These are phyloP conservation scores for Phytophthora megakarya DNA, from an alignment of 352 stramenopile species.

Conservation along the genomic window DNA sequence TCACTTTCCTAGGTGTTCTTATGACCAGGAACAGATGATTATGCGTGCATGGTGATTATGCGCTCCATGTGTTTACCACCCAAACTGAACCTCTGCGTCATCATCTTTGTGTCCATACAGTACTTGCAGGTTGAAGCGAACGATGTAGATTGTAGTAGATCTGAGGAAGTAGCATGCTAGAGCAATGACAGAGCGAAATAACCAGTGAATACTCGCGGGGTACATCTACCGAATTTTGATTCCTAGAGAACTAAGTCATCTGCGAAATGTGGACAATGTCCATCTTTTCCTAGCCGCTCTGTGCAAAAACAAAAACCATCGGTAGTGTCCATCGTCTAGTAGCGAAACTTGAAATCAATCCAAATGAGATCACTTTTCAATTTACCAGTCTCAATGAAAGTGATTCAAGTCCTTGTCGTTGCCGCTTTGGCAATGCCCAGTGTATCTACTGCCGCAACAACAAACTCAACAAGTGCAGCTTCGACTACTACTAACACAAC, in stretches of 20 bases:
- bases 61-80: too few species aligned
- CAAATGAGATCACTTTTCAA: background rate
- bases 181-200: too few species aligned
- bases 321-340: background rate
- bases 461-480: background rate
- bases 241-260: background rate
- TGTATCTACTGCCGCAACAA: conserved; percentile 1
- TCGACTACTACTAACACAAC: background rate
- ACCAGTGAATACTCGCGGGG: too few species aligned
- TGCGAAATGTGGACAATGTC: background rate
- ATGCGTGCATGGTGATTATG: too few species aligned
- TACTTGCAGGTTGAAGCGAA: too few species aligned
- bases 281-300: conserved; percentile 2
- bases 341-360: background rate
- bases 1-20: too few species aligned
- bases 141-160: too few species aligned
- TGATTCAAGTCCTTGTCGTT: conserved; percentile 21
- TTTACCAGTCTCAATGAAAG: conserved; percentile 19
- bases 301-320: background rate
- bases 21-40: too few species aligned
- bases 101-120: too few species aligned
- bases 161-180: too few species aligned
- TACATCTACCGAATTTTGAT: too few species aligned
- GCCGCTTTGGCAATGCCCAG: conserved; percentile 10
- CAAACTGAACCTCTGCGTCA: too few species aligned